These are phyloP conservation scores for Fraxinus greggii DNA, from an alignment of 305 asterid genomes.

Conservation along the genomic window DNA sequence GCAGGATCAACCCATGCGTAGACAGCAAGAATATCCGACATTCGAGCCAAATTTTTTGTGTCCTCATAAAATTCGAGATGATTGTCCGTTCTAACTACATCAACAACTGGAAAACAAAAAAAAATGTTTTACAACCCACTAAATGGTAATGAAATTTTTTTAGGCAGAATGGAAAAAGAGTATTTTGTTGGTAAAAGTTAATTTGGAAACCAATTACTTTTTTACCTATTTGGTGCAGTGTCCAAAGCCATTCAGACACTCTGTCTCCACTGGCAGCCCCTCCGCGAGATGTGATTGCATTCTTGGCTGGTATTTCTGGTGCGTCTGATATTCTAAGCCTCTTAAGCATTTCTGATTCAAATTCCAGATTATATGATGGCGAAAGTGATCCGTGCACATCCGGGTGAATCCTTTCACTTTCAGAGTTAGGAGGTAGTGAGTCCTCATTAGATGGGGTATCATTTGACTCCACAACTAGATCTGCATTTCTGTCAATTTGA, in stretches of 20 bases:
- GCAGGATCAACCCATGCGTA: slow-evolving; percentile 98
- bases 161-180: slow-evolving; percentile 2
- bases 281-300: slow-evolving; percentile 47
- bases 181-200: background rate
- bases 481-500: slow-evolving; percentile 72
- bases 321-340: slow-evolving; percentile 61
- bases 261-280: slow-evolving; percentile 59
- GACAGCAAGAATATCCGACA: slow-evolving; percentile 98
- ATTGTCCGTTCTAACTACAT: slow-evolving; percentile 95
- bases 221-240: slow-evolving; percentile 87
- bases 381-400: slow-evolving; percentile 39
- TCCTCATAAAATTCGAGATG: slow-evolving; percentile 92
- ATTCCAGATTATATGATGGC: slow-evolving; percentile 41
- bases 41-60: slow-evolving; percentile 84
- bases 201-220: background rate
- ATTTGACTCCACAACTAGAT: slow-evolving; percentile 76
- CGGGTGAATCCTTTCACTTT: slow-evolving; percentile 41
- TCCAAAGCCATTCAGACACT: slow-evolving; percentile 99
- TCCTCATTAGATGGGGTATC: slow-evolving; percentile 44
- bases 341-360: slow-evolving; percentile 42
- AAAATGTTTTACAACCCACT: slow-evolving; percentile 12
- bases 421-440: slow-evolving; percentile 41
- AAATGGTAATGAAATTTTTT: slow-evolving; percentile 13
- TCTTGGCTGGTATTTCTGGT: slow-evolving; percentile 46
- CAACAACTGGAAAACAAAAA: slow-evolving; percentile 57